Conservation (phyloP, 495 filamentous ascomycete genomes). For the Annulohypoxylon moriforme region DNA sequence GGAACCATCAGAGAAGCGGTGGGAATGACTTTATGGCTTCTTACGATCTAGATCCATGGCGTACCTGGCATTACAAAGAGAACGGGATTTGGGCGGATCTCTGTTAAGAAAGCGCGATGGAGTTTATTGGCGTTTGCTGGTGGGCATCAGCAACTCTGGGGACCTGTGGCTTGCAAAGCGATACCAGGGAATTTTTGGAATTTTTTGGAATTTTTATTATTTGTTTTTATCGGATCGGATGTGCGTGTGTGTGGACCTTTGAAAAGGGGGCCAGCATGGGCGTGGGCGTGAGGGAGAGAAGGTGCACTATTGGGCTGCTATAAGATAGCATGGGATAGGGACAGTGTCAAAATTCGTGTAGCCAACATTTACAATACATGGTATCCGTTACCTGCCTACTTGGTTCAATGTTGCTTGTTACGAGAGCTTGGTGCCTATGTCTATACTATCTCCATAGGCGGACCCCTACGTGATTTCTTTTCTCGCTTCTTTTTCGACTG, state of each 20-base stretch:
- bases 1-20: constrained; percentile 13
- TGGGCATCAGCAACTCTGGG: constrained; percentile 46
- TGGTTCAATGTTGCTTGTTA: constrained; percentile 6
- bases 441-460: constrained; percentile 27
- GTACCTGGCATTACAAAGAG: constrained; percentile 43
- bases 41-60: constrained; percentile 45
- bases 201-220: constrained; percentile 22
- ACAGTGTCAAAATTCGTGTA: constrained; percentile 40
- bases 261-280: constrained; percentile 23
- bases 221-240: background rate
- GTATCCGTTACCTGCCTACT: constrained; percentile 20
- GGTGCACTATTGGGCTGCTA: constrained; percentile 14
- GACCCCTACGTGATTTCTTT: constrained; percentile 5
- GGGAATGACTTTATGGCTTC: constrained; percentile 43
- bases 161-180: constrained; percentile 32
- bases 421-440: constrained; percentile 13
- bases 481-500: constrained; percentile 13
- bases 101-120: constrained; percentile 44
- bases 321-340: constrained; percentile 32
- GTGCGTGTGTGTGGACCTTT: constrained; percentile 17
- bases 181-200: constrained; percentile 41
- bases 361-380: constrained; percentile 43
- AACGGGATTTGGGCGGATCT: constrained; percentile 28
- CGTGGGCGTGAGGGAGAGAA: constrained; percentile 17
- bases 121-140: constrained; percentile 52